Evolutionary conservation across 2,329 filamentous ascomycete species (phyloP).

Genomic region (Cercospora sp.): DNA sequence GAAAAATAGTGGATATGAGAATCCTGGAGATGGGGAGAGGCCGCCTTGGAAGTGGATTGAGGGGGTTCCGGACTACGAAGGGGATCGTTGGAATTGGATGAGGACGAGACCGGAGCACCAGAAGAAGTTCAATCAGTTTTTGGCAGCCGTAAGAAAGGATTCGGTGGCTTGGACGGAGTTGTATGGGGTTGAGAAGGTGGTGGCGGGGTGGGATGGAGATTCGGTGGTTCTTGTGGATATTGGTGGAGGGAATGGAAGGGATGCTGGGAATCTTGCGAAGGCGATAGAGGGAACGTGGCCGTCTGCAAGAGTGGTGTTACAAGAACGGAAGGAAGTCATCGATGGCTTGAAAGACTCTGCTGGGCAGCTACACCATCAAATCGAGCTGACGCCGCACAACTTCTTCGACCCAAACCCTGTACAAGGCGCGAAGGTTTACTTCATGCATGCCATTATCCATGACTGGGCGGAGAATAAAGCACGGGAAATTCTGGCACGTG

Average conservation of each 20-base stretch:
- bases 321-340: constrained; percentile 15
- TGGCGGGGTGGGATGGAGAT: constrained; percentile 17
- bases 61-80: constrained; percentile 9
- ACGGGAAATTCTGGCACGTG: constrained; percentile 22
- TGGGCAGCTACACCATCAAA: neutral
- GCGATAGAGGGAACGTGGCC: neutral
- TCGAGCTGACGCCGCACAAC: constrained; percentile 22
- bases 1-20: constrained; percentile 11
- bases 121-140: constrained; percentile 18
- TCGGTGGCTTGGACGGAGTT: constrained; percentile 14
- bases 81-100: constrained; percentile 17
- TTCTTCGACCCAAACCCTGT: constrained; percentile 26
- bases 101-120: constrained; percentile 2
- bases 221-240: constrained; percentile 29
- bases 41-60: constrained; percentile 21
- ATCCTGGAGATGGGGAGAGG: constrained; percentile 14
- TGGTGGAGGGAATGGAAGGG: constrained; percentile 29
- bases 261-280: constrained; percentile 13
- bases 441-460: constrained; percentile 30
- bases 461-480: constrained; percentile 29
- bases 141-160: constrained; percentile 13
- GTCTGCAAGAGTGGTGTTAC: constrained; percentile 9
- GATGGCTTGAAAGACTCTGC: neutral
- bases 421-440: constrained; percentile 35
- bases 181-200: constrained; percentile 7